Base-by-base conservation (phyloP, 2,329 filamentous ascomycete genomes). In the Aspergillus piperis region DNA sequence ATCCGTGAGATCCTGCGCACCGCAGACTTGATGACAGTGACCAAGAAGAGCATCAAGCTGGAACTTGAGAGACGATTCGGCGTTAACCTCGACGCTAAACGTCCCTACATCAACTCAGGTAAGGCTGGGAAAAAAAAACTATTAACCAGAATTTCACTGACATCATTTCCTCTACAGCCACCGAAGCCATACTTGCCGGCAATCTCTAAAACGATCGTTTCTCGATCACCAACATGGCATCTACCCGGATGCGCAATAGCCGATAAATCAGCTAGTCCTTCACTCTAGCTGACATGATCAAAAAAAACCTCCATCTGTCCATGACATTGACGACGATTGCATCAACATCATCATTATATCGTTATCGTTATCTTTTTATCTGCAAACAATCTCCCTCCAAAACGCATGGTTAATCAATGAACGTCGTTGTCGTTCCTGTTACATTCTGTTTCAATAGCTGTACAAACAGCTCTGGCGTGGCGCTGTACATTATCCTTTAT, bases 31-130 rank as follows among this genome's bases (percentile, higher is more conserved):
- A 99, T 99, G 95, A 93, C 87, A 4, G 91, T 99, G 47, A 99
- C 95, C 66, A 99, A 99, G 87, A 99, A 99, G 86, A 92, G 90
- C 70, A 90, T 99, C 78, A 98, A 98, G 84, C 80, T 86, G 68
- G 95, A 99, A 81, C 81, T 99, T 60, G 95, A 99, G 83, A 87
- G 88, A 71, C 86, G 93, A 64, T 99, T 99, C 72, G 91, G 90
- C 63, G 88, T 96, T 64, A 86, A 88, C 61, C 84, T 99, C 61
- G 93, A 98, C 74, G 83, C 88, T 57, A 96, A 91, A 84, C 89
- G 93, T 77, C 87, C 91, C 60, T 99, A 97, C 78, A 98, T 99
- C 74, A 93, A 92, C 76, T 92, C 88, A 80, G 90, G 90, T 94
- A 88, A 80, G 89, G 11, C 7, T 36, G 10, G 23, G 8, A 10